A percentile compares a stretch with the other conserved stretches of the same genome.
phyloP scores from a whole-genome alignment of 139 green algal genomes.

The Chlamydomonas sp. region DNA sequence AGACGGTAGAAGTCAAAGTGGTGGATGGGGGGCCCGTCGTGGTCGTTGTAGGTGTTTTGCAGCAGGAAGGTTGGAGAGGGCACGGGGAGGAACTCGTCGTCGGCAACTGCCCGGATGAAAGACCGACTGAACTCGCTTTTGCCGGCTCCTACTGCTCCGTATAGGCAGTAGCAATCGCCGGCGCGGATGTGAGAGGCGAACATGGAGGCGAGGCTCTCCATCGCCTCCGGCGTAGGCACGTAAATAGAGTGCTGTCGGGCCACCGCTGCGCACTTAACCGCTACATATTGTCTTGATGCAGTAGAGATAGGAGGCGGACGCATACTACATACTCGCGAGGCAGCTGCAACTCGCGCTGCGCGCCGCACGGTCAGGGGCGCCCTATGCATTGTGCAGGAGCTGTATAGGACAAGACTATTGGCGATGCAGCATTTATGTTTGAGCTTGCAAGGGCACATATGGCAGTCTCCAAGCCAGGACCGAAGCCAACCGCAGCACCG shows the following conservation, averaged over 20 bases:
- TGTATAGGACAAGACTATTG: no score
- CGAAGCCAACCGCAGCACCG: no score
- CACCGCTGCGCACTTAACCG: no score
- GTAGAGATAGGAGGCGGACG: no score
- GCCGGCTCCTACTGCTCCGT: conserved; percentile 81
- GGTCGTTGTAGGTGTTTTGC: conserved; percentile 84
- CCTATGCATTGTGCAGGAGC: no score
- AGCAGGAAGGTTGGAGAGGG: conserved; percentile 90
- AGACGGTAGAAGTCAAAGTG: conserved; percentile 91
- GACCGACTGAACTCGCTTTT: conserved; percentile 88
- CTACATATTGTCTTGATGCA: no score
- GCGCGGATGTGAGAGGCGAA: conserved; percentile 40
- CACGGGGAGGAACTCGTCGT: conserved; percentile 74
- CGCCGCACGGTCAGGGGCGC: no score
- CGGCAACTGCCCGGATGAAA: conserved; percentile 73
- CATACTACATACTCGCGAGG: no score
- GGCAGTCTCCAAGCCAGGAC: no score
- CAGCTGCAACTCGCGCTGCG: no score
- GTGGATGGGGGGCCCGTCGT: conserved; percentile 67
- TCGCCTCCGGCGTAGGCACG: not conserved
- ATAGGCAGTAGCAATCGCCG: conserved; percentile 76
- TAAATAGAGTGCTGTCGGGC: not conserved
- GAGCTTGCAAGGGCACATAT: no score
- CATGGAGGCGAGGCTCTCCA: conserved; percentile 49
- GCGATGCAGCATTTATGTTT: no score